Percentiles rank a stretch among this genome's conserved stretches.
Conservation (phyloP, 352 stramenopile species). For the Globisporangium uncinulatum region DNA sequence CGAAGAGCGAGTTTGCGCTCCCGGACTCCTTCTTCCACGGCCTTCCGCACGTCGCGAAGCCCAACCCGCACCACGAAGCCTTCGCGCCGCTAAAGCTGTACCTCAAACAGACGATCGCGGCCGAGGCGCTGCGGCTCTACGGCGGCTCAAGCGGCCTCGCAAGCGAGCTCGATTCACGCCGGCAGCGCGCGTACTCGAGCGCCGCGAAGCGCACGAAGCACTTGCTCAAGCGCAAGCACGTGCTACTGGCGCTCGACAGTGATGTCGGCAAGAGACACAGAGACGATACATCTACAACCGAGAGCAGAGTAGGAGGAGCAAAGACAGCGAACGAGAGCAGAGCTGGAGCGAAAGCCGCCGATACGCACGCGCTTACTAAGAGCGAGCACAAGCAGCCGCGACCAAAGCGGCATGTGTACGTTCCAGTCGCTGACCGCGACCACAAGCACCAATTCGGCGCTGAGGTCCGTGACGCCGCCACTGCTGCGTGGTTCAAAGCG, state of each 20-base stretch:
- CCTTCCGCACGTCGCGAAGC: slow-evolving; percentile 40
- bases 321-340: slow-evolving; percentile 1
- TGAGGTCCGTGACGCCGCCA: slow-evolving; percentile 31
- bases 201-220: slow-evolving; percentile 52
- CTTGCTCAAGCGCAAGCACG: slow-evolving; percentile 40
- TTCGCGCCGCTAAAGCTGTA: slow-evolving; percentile 69
- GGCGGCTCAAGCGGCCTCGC: slow-evolving; percentile 33
- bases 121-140: slow-evolving; percentile 51
- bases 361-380: no score
- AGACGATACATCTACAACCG: not conserved
- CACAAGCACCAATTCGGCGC: slow-evolving; percentile 50
- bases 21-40: slow-evolving; percentile 55
- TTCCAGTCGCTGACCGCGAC: slow-evolving; percentile 40
- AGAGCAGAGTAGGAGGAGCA: not conserved
- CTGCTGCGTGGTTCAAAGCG: slow-evolving; percentile 41
- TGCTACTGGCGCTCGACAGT: slow-evolving; percentile 13
- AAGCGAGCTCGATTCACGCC: slow-evolving; percentile 36
- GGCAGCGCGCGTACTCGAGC: slow-evolving; percentile 38
- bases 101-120: slow-evolving; percentile 39
- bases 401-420: slow-evolving; percentile 12
- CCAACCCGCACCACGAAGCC: slow-evolving; percentile 57
- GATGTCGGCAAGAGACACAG: slow-evolving; percentile 6
- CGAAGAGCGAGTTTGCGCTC: slow-evolving; percentile 49
- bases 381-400: not conserved
- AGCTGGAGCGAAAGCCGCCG: not conserved